These are phyloP conservation scores for Spirogloea muscicola DNA, from an alignment of 139 green algal species.

Conservation along the genomic window DNA sequence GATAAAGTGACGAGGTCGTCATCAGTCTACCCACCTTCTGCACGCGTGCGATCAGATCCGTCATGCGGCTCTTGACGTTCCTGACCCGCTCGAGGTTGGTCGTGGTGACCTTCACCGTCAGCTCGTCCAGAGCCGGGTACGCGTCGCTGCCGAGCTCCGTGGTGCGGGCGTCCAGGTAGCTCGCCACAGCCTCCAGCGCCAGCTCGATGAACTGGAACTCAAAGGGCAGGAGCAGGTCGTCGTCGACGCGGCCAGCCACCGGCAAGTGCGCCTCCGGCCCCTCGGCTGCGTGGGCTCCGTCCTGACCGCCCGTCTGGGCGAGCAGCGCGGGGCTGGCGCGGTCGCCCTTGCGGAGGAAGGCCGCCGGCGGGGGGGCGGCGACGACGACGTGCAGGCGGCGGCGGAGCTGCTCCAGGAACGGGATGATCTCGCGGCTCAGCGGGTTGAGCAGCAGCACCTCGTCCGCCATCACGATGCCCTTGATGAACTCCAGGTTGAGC, in stretches of 20 bases:
- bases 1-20: too few species aligned
- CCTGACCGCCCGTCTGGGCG: too few species aligned
- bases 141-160: constrained; percentile 72
- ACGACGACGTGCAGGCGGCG: not conserved
- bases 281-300: too few species aligned
- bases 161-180: constrained; percentile 9
- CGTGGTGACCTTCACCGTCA: constrained; percentile 76
- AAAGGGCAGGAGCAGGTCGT: constrained; percentile 19
- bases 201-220: constrained; percentile 31
- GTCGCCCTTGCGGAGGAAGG: too few species aligned
- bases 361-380: too few species aligned
- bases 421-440: not conserved
- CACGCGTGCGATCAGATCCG: constrained; percentile 17
- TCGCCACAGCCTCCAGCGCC: constrained; percentile 14
- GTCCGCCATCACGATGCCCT: constrained; percentile 40
- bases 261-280: too few species aligned
- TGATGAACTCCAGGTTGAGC: constrained; percentile 40
- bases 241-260: too few species aligned
- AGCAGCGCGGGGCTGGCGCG: too few species aligned
- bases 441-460: constrained; percentile 26
- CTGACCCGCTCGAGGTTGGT: constrained; percentile 81
- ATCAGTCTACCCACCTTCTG: constrained; percentile 39
- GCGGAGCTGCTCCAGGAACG: not conserved
- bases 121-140: constrained; percentile 76
- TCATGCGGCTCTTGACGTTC: constrained; percentile 73